Evolutionary conservation across 2,329 filamentous ascomycete genomes (phyloP).

Genomic region (Cercospora sojina): DNA sequence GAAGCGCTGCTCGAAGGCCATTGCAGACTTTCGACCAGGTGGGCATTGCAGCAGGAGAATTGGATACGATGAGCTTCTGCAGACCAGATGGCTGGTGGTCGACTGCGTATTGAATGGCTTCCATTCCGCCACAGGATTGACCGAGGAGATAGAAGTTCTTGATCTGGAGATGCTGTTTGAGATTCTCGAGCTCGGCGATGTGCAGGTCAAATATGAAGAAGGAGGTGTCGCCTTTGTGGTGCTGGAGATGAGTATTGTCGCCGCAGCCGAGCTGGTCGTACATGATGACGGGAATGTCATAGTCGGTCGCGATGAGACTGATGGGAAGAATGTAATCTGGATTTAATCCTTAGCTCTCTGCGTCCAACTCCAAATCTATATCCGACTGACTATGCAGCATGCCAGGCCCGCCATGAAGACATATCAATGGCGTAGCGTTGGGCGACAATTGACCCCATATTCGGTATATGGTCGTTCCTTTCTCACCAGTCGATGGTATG

Average conservation of each 20-base stretch:
- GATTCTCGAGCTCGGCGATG: slow-evolving; percentile 51
- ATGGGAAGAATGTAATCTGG: slow-evolving; percentile 40
- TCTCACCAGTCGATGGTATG: slow-evolving; percentile 36
- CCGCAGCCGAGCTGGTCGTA: slow-evolving; percentile 58
- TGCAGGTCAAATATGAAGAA: slow-evolving; percentile 55
- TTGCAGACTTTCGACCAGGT: slow-evolving; percentile 35
- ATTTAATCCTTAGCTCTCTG: neutral
- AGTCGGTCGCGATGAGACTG: slow-evolving; percentile 37
- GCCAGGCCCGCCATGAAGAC: slow-evolving; percentile 51
- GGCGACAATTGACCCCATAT: slow-evolving; percentile 41
- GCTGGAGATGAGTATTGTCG: slow-evolving; percentile 49
- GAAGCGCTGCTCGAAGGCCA: slow-evolving; percentile 31
- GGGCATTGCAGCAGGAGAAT: slow-evolving; percentile 34
- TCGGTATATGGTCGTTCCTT: slow-evolving; percentile 44
- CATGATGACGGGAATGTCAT: slow-evolving; percentile 49
- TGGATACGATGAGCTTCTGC: slow-evolving; percentile 39
- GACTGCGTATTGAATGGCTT: slow-evolving; percentile 47
- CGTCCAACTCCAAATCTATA: rapidly evolving
- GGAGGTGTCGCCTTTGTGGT: slow-evolving; percentile 45
- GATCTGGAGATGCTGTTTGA: slow-evolving; percentile 46
- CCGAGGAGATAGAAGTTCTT: slow-evolving; percentile 48
- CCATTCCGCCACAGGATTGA: slow-evolving; percentile 57
- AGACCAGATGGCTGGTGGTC: slow-evolving; percentile 39
- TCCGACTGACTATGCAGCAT: slow-evolving; percentile 33
- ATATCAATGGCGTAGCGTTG: slow-evolving; percentile 37